phyloP scores from a whole-genome alignment of 345 rosid species.

The Citrus sp. region DNA sequence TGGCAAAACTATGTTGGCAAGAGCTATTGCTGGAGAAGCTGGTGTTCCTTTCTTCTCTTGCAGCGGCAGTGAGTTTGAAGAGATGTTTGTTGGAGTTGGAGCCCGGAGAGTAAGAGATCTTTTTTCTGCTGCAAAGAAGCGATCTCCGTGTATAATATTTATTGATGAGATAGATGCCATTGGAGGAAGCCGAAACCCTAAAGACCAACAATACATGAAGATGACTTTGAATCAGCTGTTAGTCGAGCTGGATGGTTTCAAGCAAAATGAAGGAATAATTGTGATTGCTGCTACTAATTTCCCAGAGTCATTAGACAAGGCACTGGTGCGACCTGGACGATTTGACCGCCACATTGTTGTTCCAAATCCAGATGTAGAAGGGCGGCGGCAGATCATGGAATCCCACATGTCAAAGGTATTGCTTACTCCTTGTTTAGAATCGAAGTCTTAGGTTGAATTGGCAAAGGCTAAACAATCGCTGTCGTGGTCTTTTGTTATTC shows the following conservation, averaged over 20 bases:
- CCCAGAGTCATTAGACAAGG: slow-evolving; percentile 92
- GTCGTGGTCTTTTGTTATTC: background rate
- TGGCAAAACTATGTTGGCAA: slow-evolving; percentile 97
- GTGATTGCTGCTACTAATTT: slow-evolving; percentile 96
- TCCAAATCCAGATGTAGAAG: slow-evolving; percentile 97
- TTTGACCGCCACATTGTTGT: slow-evolving; percentile 92
- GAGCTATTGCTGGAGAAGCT: slow-evolving; percentile 99
- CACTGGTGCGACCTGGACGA: slow-evolving; percentile 94
- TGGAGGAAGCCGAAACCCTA: slow-evolving; percentile 92
- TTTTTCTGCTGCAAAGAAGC: slow-evolving; percentile 98
- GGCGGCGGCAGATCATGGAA: slow-evolving; percentile 93
- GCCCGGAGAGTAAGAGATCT: slow-evolving; percentile 98
- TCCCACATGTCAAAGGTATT: slow-evolving; percentile 96
- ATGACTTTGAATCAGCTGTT: slow-evolving; percentile 97
- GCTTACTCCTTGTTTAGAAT: background rate
- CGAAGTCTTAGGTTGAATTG: slow-evolving; percentile 1
- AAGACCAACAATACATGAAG: slow-evolving; percentile 93
- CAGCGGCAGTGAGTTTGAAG: slow-evolving; percentile 99
- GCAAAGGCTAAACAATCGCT: background rate
- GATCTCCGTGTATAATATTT: slow-evolving; percentile 92
- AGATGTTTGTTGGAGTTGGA: slow-evolving; percentile 99
- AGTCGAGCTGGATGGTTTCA: slow-evolving; percentile 95
- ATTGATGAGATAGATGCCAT: slow-evolving; percentile 99
- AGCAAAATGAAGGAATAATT: slow-evolving; percentile 96
- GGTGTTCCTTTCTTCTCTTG: slow-evolving; percentile 98